Percentiles rank a stretch among this genome's conserved stretches.
Evolutionary conservation across 768 basidiomycete species (phyloP).

Genomic region (Serendipita sp.): DNA sequence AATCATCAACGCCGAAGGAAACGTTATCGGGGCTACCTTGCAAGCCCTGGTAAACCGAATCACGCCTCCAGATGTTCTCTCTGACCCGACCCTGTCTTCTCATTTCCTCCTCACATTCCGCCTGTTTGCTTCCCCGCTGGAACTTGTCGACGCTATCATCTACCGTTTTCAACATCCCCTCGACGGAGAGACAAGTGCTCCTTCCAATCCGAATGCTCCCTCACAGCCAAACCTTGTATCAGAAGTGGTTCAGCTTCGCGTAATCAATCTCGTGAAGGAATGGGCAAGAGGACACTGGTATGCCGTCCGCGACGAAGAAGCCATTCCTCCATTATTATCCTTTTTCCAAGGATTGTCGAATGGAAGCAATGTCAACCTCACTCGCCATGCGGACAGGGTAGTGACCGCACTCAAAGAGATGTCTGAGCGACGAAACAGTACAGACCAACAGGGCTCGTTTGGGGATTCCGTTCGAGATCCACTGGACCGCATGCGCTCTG

Average conservation of each 20-base stretch:
- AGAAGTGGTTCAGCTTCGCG: constrained; percentile 52
- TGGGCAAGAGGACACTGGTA: constrained; percentile 93
- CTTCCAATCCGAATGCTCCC: constrained; percentile 38
- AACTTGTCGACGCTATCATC: constrained; percentile 63
- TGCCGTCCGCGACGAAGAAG: constrained; percentile 48
- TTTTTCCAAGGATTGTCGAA: constrained; percentile 3
- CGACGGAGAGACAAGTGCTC: constrained; percentile 27
- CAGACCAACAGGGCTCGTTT: neutral
- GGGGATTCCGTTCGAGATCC: neutral
- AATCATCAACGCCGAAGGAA: constrained; percentile 77
- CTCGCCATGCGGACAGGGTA: neutral
- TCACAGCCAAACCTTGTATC: constrained; percentile 77
- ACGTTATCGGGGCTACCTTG: constrained; percentile 80
- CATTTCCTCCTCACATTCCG: constrained; percentile 96
- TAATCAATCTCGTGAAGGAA: constrained; percentile 82
- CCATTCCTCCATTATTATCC: constrained; percentile 21
- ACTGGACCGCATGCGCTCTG: constrained; percentile 32
- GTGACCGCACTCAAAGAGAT: constrained; percentile 3
- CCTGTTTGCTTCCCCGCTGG: constrained; percentile 62
- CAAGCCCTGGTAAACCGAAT: constrained; percentile 87
- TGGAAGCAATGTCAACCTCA: neutral
- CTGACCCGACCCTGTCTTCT: constrained; percentile 70
- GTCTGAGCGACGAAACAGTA: neutral
- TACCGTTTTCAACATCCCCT: constrained; percentile 59
- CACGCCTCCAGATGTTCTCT: constrained; percentile 85